Conservation (phyloP, 2,329 filamentous ascomycete species). For the Claviceps capensis region DNA sequence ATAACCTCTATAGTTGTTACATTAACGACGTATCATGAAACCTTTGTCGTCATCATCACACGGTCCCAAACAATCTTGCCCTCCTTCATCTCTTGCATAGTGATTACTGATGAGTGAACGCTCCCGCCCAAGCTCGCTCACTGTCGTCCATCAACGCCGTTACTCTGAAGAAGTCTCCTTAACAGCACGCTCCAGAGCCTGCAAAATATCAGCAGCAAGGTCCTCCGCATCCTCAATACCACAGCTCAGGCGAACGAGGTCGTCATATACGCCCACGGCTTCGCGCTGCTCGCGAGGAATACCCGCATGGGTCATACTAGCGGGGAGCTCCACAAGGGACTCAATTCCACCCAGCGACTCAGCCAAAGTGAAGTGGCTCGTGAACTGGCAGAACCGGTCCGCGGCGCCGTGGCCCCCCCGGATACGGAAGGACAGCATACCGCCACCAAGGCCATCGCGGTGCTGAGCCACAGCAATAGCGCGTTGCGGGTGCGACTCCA, state of each 20-base stretch:
- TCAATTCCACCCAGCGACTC: conserved; percentile 90
- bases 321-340: conserved; percentile 80
- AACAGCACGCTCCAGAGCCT: conserved; percentile 68
- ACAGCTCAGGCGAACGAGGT: conserved; percentile 84
- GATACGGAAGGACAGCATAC: conserved; percentile 96
- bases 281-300: conserved; percentile 86
- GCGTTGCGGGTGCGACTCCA: conserved; percentile 76
- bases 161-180: conserved; percentile 9
- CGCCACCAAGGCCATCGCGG: conserved; percentile 84
- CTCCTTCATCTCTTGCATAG: too few species aligned
- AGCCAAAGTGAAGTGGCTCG: conserved; percentile 81
- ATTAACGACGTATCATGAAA: too few species aligned
- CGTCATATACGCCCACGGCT: conserved; percentile 86
- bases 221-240: conserved; percentile 87
- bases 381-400: conserved; percentile 81
- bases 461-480: conserved; percentile 81
- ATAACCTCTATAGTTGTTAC: too few species aligned
- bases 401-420: conserved; percentile 74
- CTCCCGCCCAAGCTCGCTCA: background rate
- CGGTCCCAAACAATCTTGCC: too few species aligned
- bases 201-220: conserved; percentile 65
- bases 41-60: too few species aligned
- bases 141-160: conserved; percentile 17
- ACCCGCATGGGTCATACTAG: conserved; percentile 92
- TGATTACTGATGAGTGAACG: too few species aligned